phyloP scores from a whole-genome alignment of 306 rosid species.

The Amphicarpaea edgeworthii region DNA sequence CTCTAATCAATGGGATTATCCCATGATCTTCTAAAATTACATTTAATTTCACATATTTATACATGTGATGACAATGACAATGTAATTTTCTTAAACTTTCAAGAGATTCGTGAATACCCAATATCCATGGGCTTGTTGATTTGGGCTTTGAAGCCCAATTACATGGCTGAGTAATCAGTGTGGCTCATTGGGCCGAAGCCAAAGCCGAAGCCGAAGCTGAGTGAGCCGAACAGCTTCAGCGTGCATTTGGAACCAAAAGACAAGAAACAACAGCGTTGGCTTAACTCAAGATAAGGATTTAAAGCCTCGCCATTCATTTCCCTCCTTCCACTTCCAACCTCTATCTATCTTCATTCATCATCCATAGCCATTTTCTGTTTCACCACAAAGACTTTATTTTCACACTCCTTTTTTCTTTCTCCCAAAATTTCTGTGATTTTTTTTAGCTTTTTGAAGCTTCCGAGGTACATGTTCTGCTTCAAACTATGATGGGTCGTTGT shows the following conservation, averaged over 20 bases:
- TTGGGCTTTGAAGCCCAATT: constrained; percentile 44
- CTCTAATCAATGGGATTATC: too few species aligned
- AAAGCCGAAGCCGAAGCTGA: constrained; percentile 16
- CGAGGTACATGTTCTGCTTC: constrained; percentile 52
- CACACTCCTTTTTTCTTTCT: background rate
- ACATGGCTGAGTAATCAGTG: background rate
- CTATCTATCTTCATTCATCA: constrained; percentile 39
- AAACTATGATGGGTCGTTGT: constrained; percentile 39
- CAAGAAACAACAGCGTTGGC: constrained; percentile 34
- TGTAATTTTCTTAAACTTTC: too few species aligned
- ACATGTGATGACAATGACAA: too few species aligned
- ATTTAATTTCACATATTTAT: too few species aligned
- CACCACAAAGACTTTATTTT: constrained; percentile 39
- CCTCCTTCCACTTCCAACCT: constrained; percentile 55
- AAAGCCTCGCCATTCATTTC: constrained; percentile 86
- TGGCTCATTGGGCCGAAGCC: background rate
- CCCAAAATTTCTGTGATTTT: constrained; percentile 14
- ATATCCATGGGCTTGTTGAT: background rate
- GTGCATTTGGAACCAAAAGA: constrained; percentile 18
- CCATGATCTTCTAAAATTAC: too few species aligned
- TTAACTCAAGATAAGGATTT: constrained; percentile 77
- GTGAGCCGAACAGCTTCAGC: constrained; percentile 35
- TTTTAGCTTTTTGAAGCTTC: constrained; percentile 49
- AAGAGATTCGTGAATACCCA: too few species aligned
- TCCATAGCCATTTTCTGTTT: constrained; percentile 47